Conservation (phyloP, 23 red algal genomes). For the Gracilaria gracilis region DNA sequence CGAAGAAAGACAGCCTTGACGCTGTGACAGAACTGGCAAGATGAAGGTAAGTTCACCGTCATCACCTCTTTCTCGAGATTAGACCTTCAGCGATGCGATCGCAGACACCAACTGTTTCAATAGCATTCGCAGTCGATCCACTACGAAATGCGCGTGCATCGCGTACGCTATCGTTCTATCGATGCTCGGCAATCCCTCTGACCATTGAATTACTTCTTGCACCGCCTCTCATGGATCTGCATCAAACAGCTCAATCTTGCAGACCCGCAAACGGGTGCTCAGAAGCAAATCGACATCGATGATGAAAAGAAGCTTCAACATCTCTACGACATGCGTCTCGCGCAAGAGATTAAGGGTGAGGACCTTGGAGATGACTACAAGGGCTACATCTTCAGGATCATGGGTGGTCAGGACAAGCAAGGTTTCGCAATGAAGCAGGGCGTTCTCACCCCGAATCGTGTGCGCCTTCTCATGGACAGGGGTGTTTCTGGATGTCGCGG, state of each 20-base stretch:
- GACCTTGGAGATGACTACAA: constrained; percentile 92
- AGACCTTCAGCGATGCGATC: background rate
- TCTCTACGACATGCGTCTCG: constrained; percentile 95
- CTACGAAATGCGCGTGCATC: background rate
- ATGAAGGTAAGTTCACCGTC: constrained; percentile 19
- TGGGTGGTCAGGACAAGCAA: constrained; percentile 99
- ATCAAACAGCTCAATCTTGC: constrained; percentile 89
- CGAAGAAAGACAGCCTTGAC: background rate
- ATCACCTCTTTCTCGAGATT: background rate
- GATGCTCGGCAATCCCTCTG: background rate
- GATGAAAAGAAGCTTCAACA: constrained; percentile 94
- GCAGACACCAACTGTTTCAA: background rate
- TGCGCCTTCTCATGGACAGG: constrained; percentile 93
- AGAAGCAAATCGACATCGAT: constrained; percentile 96
- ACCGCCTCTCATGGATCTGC: background rate
- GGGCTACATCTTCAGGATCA: constrained; percentile 95
- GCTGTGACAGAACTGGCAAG: constrained; percentile 8
- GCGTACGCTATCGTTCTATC: background rate
- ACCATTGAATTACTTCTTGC: background rate
- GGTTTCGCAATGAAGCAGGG: constrained; percentile 98
- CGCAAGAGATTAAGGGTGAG: constrained; percentile 92
- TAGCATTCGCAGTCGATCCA: background rate
- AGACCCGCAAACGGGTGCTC: constrained; percentile 95
- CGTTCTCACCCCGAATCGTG: constrained; percentile 92
- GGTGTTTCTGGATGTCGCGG: constrained; percentile 89